Base-by-base conservation (phyloP, 164 flowering plant genomes). In the Paratinospora sagittata region DNA sequence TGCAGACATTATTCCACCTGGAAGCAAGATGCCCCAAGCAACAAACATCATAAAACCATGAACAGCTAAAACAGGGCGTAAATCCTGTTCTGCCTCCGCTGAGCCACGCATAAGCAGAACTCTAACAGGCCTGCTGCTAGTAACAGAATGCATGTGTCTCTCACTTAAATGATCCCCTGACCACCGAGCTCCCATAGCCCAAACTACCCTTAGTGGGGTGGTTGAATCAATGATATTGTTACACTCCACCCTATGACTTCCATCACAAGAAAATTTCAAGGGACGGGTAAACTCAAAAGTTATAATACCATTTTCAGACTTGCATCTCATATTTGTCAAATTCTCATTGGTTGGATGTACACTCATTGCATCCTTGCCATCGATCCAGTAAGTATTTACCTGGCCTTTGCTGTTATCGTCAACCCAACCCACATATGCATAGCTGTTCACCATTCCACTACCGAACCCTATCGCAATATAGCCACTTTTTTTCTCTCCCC, bases 1-100 rank as follows among this genome's bases (percentile, higher is more conserved):
- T 41, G 97, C 97, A 37, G 97, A 86, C 71, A 95, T 65, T 67
- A 92, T 84, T 66, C 99, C 99, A 72, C 90, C 93, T 17, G 99
- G 99, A 75, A 95, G 87, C 81, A 95, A 79, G 72, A 95, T 89
- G 6, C 96, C 99, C 97, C 97, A 95, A 16, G 99, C 94, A 74
- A 95, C 91, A 79, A 92, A 95, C 99, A 95, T 95, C 97, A 95
- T 95, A 78, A 95, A 92, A 36, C 99, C 99, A 79, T 95, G 99
- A 21, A 95, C 99, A 66, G 96, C 94, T 73, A 95, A 83, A 13
- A 95, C 99, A 0, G 99, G 99, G 24, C 89, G 85, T 74, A 95
- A 70, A 79, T 95, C 99, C 75, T 95, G 88, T 74, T 92, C 97
- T 6, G 97, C 99, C 81, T 95, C 99, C 12, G 99, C 92, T 24